Evolutionary conservation across 148 eudicot genomes (phyloP).

Genomic region (Rhododendron kiyosumense): DNA sequence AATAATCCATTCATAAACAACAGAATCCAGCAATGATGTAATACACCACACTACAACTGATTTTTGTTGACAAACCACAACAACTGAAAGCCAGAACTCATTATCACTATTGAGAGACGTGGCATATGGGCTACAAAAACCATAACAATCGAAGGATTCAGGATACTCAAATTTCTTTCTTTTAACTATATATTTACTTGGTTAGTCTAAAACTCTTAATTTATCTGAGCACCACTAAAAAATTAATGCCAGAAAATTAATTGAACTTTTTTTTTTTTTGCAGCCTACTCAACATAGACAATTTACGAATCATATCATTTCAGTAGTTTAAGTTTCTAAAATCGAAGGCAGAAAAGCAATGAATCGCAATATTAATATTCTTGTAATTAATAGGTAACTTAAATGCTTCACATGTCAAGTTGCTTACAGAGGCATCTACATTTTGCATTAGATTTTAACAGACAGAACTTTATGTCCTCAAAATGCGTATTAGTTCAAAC

Average conservation of each 20-base stretch:
- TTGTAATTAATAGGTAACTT: background rate
- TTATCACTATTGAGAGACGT: background rate
- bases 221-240: background rate
- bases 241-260: background rate
- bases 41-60: background rate
- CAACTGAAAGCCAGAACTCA: constrained; percentile 7
- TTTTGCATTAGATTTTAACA: background rate
- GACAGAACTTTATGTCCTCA: background rate
- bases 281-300: background rate
- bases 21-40: background rate
- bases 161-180: background rate
- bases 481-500: background rate
- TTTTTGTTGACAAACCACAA: background rate
- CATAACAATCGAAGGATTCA: background rate
- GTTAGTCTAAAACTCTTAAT: background rate
- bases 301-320: background rate
- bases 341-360: background rate
- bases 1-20: background rate
- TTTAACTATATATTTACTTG: background rate
- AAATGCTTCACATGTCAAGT: background rate
- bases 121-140: background rate
- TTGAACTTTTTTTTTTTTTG: background rate
- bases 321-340: background rate
- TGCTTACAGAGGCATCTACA: background rate
- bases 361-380: background rate